Evolutionary conservation across 257 asterid species (phyloP), one percentile per base, ranked within the genome.

Genomic region (Nicotiana paniculata): DNA sequence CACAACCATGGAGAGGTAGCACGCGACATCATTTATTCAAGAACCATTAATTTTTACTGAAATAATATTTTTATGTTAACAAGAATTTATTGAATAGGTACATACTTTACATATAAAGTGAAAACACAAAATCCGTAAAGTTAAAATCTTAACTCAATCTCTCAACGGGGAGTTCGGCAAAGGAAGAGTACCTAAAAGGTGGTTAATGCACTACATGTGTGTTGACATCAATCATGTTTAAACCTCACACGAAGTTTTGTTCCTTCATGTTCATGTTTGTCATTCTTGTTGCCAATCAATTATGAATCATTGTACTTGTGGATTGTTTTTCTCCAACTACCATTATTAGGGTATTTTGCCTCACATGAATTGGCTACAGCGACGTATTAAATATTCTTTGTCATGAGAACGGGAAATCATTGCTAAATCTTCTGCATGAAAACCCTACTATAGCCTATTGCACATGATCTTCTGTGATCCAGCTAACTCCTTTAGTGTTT

Each of bases 311-410:
- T 75, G 79, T 51, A 75, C 63, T 35, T 79, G 77, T 59, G 58
- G 55, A 79, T 35, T 68, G 62, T 69, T 72, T 46, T 21, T 21
- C 24, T 69, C 51, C 18, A 58, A 55, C 63, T 53, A 15, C n/a
- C 66, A 69, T 59, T 43, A 83, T 83, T 68, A 26, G 57, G 77
- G 66, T 69, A 69, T 83, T 82, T 79, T 59, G 46, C 58, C 26
- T 74, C 43, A 75, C 63, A 26, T 75, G 43, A 75, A 39, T 68
- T 65, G 55, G 64, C 63, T 70, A 61, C 5, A 58, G 51, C 48
- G 10, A 43, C 51, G 12, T 43, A 51, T 79, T 77, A 26, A 43
- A 43, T 43, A 21, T 39, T 67, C 51, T 83, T 43, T 78, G 68
- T 77, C 61, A 65, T 26, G 86, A 67, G 21, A 64, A 48, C 35